Base-by-base conservation (phyloP, 2,329 filamentous ascomycete species). In the Fusarium palustre region DNA sequence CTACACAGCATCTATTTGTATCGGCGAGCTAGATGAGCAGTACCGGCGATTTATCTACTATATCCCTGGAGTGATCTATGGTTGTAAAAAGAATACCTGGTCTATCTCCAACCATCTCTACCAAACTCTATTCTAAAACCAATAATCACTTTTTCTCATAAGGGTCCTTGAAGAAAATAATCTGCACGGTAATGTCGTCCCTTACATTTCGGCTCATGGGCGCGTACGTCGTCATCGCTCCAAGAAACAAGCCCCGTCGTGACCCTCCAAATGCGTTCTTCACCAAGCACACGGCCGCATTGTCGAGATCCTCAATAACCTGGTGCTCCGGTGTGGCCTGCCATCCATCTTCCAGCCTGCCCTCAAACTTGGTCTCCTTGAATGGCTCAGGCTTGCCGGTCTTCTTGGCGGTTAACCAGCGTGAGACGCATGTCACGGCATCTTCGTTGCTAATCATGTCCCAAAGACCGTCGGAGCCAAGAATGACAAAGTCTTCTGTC, bases 181-280 rank as follows among this genome's bases (percentile, higher is more conserved):
- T 92, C 79, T 96, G 91, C 18, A 96, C 91, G 0, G 93, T 96
- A 56, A 95, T 84, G 76, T 96, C 93, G 73, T 96, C 93, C 69
- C 91, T 88, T 46, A 80, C 76, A 48, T 76, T 75, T 66, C 92
- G 84, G 39, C 90, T 91, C 70, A 90, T 88, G 0, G 93, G 92
- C 66, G 88, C 88, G 11, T 88, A 87, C 30, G 93, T 84, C 2
- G 91, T 92, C 74, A 95, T 81, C 49, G 93, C 80, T 7, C 91
- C 92, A 69, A 89, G 89, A 25, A 96, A 83, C 84, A 93, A 88
- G 73, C 93, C 90, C 69, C 87, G 84, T 70, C 94, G 87, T 61
- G 88, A 90, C 7, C 93, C 93, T 39, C 93, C 93, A 16, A 96
- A 86, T 1, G 92, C 92, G 74, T 96, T 97, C 66, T 92, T 88